Percentiles rank a stretch among this genome's conserved stretches.
phyloP scores from a whole-genome alignment of 139 green algal species.

The Chlamydomonas asymmetrica region DNA sequence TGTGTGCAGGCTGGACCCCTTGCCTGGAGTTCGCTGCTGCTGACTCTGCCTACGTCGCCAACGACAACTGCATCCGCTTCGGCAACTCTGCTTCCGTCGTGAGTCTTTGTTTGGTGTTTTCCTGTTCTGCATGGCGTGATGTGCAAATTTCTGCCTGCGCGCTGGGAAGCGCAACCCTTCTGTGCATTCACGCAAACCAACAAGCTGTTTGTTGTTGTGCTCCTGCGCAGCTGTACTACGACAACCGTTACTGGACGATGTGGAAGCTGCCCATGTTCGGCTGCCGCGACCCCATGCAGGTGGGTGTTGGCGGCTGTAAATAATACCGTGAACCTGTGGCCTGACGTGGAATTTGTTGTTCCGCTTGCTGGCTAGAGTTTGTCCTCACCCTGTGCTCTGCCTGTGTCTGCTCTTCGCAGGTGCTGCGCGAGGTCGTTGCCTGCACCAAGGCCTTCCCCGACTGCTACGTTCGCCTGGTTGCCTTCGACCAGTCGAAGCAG shows the following conservation, averaged over 20 bases:
- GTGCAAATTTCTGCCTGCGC: neutral
- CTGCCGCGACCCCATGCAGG: conserved; percentile 89
- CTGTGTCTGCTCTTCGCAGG: too few species aligned
- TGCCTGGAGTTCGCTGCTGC: conserved; percentile 94
- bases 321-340: neutral
- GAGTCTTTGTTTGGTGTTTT: neutral
- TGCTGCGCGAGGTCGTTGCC: conserved; percentile 87
- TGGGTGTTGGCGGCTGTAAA: too few species aligned
- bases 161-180: neutral
- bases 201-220: neutral
- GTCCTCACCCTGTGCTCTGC: too few species aligned
- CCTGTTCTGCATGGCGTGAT: neutral
- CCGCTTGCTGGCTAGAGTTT: neutral
- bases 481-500: conserved; percentile 77
- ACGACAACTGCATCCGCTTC: conserved; percentile 67
- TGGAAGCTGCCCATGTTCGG: conserved; percentile 99
- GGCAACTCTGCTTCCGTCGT: conserved; percentile 51
- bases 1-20: conserved; percentile 62
- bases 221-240: conserved; percentile 73
- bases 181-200: neutral
- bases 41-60: conserved; percentile 70
- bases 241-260: conserved; percentile 99
- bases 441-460: conserved; percentile 89
- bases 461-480: conserved; percentile 90
- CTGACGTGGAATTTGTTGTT: neutral